Conservation (phyloP, 345 rosid genomes). For the Dovyalis caffra region DNA sequence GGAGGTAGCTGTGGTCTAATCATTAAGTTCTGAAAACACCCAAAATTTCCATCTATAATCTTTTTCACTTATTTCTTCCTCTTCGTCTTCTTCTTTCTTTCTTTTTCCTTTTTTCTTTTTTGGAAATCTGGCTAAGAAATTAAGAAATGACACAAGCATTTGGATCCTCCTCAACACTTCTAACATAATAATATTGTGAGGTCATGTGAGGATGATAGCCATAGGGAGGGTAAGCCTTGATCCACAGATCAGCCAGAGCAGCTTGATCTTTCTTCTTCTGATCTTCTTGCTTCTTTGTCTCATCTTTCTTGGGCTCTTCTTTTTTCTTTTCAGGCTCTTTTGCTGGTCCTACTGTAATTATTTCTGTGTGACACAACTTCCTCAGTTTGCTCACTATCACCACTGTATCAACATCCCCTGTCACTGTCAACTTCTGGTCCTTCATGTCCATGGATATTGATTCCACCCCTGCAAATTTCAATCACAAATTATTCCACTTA, state of each 20-base stretch:
- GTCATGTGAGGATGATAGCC: conserved; percentile 25
- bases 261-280: conserved; percentile 31
- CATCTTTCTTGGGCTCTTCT: conserved; percentile 39
- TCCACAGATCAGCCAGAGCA: conserved; percentile 18
- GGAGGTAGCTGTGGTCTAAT: too few species aligned
- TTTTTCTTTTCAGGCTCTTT: conserved; percentile 63
- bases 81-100: accelerated
- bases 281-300: too few species aligned
- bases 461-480: conserved; percentile 41
- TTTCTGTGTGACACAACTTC: conserved; percentile 45
- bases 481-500: neutral
- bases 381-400: conserved; percentile 43
- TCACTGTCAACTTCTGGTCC: conserved; percentile 59
- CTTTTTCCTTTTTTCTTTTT: too few species aligned
- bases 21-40: too few species aligned
- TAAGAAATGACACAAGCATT: conserved; percentile 7
- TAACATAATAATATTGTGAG: conserved; percentile 13
- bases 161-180: conserved; percentile 42
- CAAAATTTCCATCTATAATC: too few species aligned
- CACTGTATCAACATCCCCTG: conserved; percentile 52
- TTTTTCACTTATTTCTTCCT: too few species aligned
- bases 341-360: conserved; percentile 57
- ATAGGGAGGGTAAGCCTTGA: conserved; percentile 25
- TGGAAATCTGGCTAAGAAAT: too few species aligned
- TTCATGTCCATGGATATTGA: conserved; percentile 54